A percentile compares a stretch with the other conserved stretches of the same genome.
These are phyloP conservation scores for Lodderomyces parapsilosis DNA, from an alignment of 1,139 yeast species.

Conservation along the genomic window DNA sequence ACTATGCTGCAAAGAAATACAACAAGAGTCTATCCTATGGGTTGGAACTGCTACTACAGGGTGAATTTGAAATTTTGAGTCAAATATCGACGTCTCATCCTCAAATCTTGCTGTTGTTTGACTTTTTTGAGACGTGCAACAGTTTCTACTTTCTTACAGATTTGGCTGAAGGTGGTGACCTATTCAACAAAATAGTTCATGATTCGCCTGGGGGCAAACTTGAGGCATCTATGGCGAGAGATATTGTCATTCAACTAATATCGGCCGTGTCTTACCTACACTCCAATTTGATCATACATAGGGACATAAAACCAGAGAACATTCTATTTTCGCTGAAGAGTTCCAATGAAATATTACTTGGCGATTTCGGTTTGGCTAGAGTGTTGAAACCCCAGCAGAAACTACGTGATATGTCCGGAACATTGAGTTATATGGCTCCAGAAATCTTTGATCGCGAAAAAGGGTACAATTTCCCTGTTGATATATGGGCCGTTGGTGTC, in stretches of 20 bases:
- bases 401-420: conserved; percentile 49
- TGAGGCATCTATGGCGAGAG: conserved; percentile 48
- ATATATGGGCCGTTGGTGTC: conserved; percentile 80
- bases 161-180: conserved; percentile 68
- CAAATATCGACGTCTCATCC: conserved; percentile 47
- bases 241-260: conserved; percentile 30
- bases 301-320: conserved; percentile 45
- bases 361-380: conserved; percentile 70
- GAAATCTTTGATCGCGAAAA: conserved; percentile 51
- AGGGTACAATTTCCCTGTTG: conserved; percentile 62
- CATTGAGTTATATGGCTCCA: conserved; percentile 77
- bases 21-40: conserved; percentile 35
- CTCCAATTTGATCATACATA: conserved; percentile 33
- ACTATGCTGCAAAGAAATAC: conserved; percentile 42
- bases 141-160: conserved; percentile 64
- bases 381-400: conserved; percentile 25
- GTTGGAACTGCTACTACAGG: conserved; percentile 40
- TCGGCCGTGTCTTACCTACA: conserved; percentile 34
- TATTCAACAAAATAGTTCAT: conserved; percentile 58
- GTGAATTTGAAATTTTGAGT: conserved; percentile 55
- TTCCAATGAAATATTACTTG: conserved; percentile 48
- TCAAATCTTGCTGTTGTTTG: conserved; percentile 58
- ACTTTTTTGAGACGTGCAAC: conserved; percentile 67
- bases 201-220: conserved; percentile 27
- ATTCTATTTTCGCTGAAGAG: conserved; percentile 26